Evolutionary conservation across 306 rosid species (phyloP).

Genomic region (Medicago arabica): DNA sequence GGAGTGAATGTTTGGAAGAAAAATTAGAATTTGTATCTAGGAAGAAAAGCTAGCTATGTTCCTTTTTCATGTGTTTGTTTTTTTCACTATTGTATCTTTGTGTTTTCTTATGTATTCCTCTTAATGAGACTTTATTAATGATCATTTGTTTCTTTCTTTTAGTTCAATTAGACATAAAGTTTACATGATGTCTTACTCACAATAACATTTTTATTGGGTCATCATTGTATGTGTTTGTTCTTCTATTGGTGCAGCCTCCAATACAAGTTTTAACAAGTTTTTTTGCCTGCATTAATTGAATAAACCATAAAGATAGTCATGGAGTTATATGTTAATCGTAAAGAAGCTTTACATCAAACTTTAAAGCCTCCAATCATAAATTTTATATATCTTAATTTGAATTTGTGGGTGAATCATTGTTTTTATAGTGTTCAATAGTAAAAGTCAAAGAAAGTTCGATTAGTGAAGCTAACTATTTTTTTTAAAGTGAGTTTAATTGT

Average conservation of each 20-base stretch:
- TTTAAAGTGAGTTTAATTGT: no score
- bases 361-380: no score
- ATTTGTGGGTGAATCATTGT: no score
- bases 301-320: no score
- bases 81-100: constrained; percentile 43
- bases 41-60: constrained; percentile 57
- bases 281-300: no score
- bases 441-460: no score
- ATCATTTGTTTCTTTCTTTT: constrained; percentile 57
- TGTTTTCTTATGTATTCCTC: constrained; percentile 52
- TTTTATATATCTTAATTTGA: no score
- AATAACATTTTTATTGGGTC: constrained; percentile 13
- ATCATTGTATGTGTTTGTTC: constrained; percentile 26
- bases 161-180: constrained; percentile 48
- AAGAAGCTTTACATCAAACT: no score
- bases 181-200: constrained; percentile 28
- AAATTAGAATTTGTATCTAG: constrained; percentile 64
- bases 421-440: no score
- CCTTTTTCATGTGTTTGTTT: constrained; percentile 54
- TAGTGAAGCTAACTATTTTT: no score
- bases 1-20: constrained; percentile 60
- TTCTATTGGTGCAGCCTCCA: not conserved
- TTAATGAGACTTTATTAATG: constrained; percentile 53
- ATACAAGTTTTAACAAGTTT: no score
- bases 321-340: no score